Base-by-base conservation (phyloP, 1,139 yeast species). In the Diutina mesorugosa region DNA sequence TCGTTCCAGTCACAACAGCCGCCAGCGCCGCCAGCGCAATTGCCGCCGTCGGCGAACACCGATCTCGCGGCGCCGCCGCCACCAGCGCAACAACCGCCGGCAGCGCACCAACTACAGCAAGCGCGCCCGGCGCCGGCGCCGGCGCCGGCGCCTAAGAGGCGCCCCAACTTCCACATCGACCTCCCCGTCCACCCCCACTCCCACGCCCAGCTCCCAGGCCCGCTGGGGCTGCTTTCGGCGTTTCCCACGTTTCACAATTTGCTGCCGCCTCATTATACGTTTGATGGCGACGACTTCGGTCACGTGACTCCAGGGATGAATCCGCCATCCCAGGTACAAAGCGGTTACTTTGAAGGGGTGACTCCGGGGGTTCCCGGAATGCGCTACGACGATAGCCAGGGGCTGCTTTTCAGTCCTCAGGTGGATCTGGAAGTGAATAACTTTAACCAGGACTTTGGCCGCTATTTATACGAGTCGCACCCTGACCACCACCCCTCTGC, bases 331-430 rank as follows among this genome's bases (percentile, higher is more conserved):
- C 51, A 47, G 4, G n/a, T n/a, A 6, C 26, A 7, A 21, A n/a
- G 32, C 7, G 53, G 32, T 8, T 50, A 50, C 45, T 50, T 50
- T 8, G 53, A 50, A 18, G 53, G 53, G 28, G 53, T 50, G 14
- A 50, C 53, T 9, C 53, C 53, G 8, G 53, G 53, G n/a, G 53
- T 50, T 8, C 53, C 53, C 28, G 53, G 53, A 14, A 50, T 50
- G 53, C 41, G 53, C 41, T 50, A 50, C 45, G 53, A 50, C 21
- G 10, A n/a, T 4, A n/a, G 6, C 47, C 41, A 10, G 41, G 41
- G 41, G 5, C 14, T 8, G 32, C 28, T 50, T 12, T 30, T 32
- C 14, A 50, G 45, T 10, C 53, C 53, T 21, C 53, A 50, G 29
- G 45, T 50, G 45, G 53, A 50, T 1, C 28, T 50, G 41, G 53